Base-by-base conservation (phyloP, 2,329 filamentous ascomycete species). In the Proliferodiscus dingleyae region DNA sequence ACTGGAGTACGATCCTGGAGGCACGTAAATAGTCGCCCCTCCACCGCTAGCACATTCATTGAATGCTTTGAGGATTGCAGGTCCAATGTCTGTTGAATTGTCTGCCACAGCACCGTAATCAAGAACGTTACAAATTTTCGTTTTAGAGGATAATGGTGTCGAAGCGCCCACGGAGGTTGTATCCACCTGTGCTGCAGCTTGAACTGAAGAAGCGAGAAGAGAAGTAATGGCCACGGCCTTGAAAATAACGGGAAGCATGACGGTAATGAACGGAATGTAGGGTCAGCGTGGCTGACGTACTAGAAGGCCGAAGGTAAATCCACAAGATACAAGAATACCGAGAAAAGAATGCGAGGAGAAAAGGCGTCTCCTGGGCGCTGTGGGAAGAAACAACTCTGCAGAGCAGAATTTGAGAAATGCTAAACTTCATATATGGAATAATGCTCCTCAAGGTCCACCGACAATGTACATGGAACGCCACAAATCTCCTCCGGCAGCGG, bases 61-160 rank as follows among this genome's bases (percentile, higher is more conserved):
- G 41, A 66, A 66, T 6, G 64, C 50, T 8, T 43, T 32, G 8
- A 56, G 50, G 2, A 66, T 56, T 1, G 64, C 58, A 18, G 54
- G 47, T 1, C 58, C 60, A 37, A 65, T 47, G 43, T 66, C 60
- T 1, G 63, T 65, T n/a, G 41, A 44, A 32, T 64, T 65, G 40
- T 64, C 59, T 4, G 60, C 55, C 5, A 56, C 49, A 5, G 52
- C 59, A 10, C 62, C 58, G 45, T 64, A 62, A 43, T 65, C 43
- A 7, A 65, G 53, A n/a, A 66, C 54, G 40, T 58, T 66, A 50
- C 64, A 66, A 33, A 58, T 52, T 6, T 41, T 52, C 0, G 39
- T 55, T 39, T 66, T 66, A 3, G 55, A 3, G 2, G 51, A 49
- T 6, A 65, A 53, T 5, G 50, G 23, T 1, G 62, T 66, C 2